A percentile compares a stretch with the other conserved stretches of the same genome.
These are phyloP conservation scores for Alloteropsis angusta DNA, from an alignment of 202 grass and related monocot genomes.

Conservation along the genomic window DNA sequence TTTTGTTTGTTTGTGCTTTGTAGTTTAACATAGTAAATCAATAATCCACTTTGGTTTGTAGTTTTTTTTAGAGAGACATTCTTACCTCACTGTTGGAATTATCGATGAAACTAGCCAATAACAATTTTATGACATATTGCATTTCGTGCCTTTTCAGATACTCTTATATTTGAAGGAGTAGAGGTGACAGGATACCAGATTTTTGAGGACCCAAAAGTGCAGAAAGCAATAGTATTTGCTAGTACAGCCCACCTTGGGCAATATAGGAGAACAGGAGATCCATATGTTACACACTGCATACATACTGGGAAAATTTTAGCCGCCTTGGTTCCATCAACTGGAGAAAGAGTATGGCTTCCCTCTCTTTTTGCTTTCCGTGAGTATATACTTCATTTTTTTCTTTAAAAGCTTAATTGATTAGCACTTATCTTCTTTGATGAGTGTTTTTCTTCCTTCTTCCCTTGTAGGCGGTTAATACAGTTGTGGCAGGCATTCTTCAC, in stretches of 20 bases:
- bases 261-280: slow-evolving; percentile 88
- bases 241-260: slow-evolving; percentile 71
- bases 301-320: slow-evolving; percentile 95
- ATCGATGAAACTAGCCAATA: background rate
- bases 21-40: background rate
- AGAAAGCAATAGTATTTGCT: slow-evolving; percentile 84
- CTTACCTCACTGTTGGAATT: background rate
- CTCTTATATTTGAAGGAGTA: slow-evolving; percentile 91
- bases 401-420: slow-evolving; percentile 4
- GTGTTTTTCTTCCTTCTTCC: slow-evolving; percentile 17
- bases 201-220: slow-evolving; percentile 80
- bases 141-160: slow-evolving; percentile 50
- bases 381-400: slow-evolving; percentile 12
- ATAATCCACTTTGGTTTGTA: background rate
- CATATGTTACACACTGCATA: slow-evolving; percentile 92
- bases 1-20: background rate
- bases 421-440: slow-evolving; percentile 12
- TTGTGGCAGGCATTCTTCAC: slow-evolving; percentile 93
- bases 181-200: slow-evolving; percentile 92
- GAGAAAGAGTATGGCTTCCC: slow-evolving; percentile 59
- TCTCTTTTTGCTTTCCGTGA: slow-evolving; percentile 7
- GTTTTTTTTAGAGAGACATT: background rate
- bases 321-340: slow-evolving; percentile 76
- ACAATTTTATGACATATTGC: background rate
- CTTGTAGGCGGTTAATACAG: slow-evolving; percentile 76